Evolutionary conservation across 2,329 filamentous ascomycete species (phyloP), one percentile per base, ranked within the genome.

Genomic region (Alternaria ventricosa): DNA sequence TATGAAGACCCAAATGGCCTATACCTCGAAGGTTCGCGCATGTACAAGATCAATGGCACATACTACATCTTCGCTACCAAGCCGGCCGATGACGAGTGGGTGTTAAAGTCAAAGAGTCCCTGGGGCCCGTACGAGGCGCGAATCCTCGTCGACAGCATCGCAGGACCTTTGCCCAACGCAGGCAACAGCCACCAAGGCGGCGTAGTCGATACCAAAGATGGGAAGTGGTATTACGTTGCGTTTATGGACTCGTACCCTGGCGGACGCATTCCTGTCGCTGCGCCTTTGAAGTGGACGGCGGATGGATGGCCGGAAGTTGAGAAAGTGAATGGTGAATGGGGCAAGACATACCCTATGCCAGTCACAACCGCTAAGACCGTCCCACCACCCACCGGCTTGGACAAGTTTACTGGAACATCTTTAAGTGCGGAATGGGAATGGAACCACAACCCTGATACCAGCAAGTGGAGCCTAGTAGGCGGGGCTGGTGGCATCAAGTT

Each of bases 401-500:
- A 89, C 62, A 73, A 62, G 0, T 89, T 89, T 65, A 53, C 65
- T 0, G 84, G 83, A 0, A 69, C 76, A 0, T 65, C 75, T 0
- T 78, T 89, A 1, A 73, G 78, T 7, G 79, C 81, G 0, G 77
- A 82, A 3, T 89, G 85, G 85, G 87, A 89, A 72, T 89, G 87
- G 87, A 89, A 89, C 69, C 87, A 89, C 67, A 88, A 89, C 71
- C 87, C 87, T 0, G 86, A 89, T 59, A 80, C 75, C 1, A 77
- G 73, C 10, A 84, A 82, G 9, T 89, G 76, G 68, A 72, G 69
- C 2, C 78, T 87, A 11, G 73, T 79, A 44, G 77, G 82, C 28
- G 83, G 84, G 2, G 50, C 63, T 7, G 71, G 68, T 4, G 76
- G 77, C 1, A 69, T 89, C 3, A 81, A 78, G 0, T 78, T 89